A percentile compares a stretch with the other conserved stretches of the same genome.
phyloP scores from a whole-genome alignment of 140 eudicot species.

The Ambrosia hybrid region DNA sequence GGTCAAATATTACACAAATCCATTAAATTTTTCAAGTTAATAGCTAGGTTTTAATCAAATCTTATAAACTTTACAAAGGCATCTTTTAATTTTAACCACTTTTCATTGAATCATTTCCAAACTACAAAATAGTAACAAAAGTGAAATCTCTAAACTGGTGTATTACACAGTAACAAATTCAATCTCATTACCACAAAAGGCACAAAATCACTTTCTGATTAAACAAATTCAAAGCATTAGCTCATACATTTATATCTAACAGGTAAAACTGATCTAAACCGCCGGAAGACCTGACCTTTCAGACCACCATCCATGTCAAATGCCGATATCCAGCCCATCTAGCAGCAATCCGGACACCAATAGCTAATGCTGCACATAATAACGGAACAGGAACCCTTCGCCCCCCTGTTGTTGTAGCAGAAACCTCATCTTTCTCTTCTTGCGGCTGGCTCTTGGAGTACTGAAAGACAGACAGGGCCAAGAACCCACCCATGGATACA shows the following conservation, averaged over 20 bases:
- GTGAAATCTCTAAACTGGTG: neutral
- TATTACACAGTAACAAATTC: neutral
- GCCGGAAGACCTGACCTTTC: slow-evolving; percentile 10
- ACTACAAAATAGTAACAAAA: too few relatives aligned
- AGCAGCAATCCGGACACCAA: slow-evolving; percentile 81
- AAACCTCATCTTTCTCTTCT: slow-evolving; percentile 25
- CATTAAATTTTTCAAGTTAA: too few relatives aligned
- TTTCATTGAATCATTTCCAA: too few relatives aligned
- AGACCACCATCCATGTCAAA: slow-evolving; percentile 81
- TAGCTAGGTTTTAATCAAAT: too few relatives aligned
- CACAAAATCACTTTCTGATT: neutral
- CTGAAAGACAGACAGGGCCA: slow-evolving; percentile 55
- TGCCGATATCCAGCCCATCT: slow-evolving; percentile 83
- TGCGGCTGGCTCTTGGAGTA: slow-evolving; percentile 42
- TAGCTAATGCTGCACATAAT: slow-evolving; percentile 70
- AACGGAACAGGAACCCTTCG: slow-evolving; percentile 71
- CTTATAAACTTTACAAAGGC: too few relatives aligned
- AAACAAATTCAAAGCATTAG: slow-evolving; percentile 8
- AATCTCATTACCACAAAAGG: slow-evolving; percentile 2
- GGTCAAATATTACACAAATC: too few relatives aligned
- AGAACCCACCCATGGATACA: slow-evolving; percentile 40
- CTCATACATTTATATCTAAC: slow-evolving; percentile 24
- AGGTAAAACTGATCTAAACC: slow-evolving; percentile 22
- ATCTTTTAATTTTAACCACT: too few relatives aligned
- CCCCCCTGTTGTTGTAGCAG: slow-evolving; percentile 22